Evolutionary conservation across 1,139 yeast genomes (phyloP), one percentile per base, ranked within the genome.

Genomic region (Geotrichum phurueaensis): DNA sequence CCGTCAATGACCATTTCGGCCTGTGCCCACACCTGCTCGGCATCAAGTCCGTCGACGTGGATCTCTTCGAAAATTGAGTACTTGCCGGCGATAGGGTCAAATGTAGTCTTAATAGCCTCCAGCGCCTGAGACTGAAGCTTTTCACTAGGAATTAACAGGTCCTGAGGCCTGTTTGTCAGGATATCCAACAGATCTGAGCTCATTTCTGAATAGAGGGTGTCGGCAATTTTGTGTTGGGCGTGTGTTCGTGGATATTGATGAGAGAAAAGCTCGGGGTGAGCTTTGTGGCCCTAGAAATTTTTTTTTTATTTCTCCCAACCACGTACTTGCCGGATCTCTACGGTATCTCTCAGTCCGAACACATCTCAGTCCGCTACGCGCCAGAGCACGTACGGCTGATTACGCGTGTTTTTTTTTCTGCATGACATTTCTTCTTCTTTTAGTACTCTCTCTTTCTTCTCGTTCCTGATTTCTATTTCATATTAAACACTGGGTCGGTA

Each of bases 1-100:
- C 85, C 85, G 62, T 87, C 94, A 53, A 90, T 78, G 33, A 94
- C 86, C 77, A 94, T 81, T 73, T 87, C 89, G 2, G 90, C 86
- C 73, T 94, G 98, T 59, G 96, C 96, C 89, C 92, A 94, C 0
- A 94, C 92, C 72, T 94, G 98, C 51, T 87, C 83, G 18, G 96
- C 86, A 71, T 89, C 97, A 62, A 94, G 78, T 0, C 97, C 98
- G 59, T 90, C 96, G 29, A 88, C 80, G 67, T 86, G 85, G 31
- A 94, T 80, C 71, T 89, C 91, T 73, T 92, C 96, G 48, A 94
- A 78, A 5, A 87, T 87, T 0, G 95, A 84, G 71, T 83, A 83
- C 39, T 79, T 75, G 59, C 78, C 75, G 4, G 87, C 81, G 56
- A 88, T 78, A 6, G 92, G 90, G 69, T 88, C 95, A 59, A 88